Base-by-base conservation (phyloP, 352 stramenopile species). In the Globisporangium canariense region DNA sequence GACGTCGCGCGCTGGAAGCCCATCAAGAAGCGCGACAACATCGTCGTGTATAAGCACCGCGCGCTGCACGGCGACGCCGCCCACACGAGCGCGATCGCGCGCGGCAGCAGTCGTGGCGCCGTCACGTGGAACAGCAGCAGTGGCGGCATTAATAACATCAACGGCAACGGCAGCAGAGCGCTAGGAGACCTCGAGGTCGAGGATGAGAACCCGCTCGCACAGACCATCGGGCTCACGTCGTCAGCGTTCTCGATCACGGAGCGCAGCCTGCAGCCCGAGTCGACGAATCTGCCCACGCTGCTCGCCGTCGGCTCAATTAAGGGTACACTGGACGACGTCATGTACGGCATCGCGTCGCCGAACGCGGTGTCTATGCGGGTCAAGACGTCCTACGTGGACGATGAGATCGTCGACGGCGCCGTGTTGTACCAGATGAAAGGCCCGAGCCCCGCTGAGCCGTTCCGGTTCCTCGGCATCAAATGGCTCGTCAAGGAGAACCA, bases 401-500 rank as follows among this genome's bases (percentile, higher is more conserved):
- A 84, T 40, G 69, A 81, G 66, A 75, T 84, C 30, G 71, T 72
- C 8, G 77, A 86, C 65, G 76, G 75, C 58, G 64, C 67, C 16
- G 77, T 86, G 66, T 64, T 86, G 10, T 53, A 62, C 9, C 66
- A 84, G 59, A 71, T 86, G 14, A 78, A 81, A 49, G 62, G 67
- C 4, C 77, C 77, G 40, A 77, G 67, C 5, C 52, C 68, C 8
- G 46, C 53, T 18, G 75, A 84, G 18, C 77, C 77, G 20, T 86
- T 86, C 63, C 73, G 74, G 2, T 86, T 86, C 60, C 59, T 86
- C 9, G 77, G 77, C 50, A 76, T 86, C 67, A 86, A 86, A 60
- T 86, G 77, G 77, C 71, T 86, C 41, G 75, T 84, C 16, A 76
- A 78, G 10, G 66, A 75, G 30, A 76, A 73, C 41, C 68, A 73